phyloP scores from a whole-genome alignment of 2,329 filamentous ascomycete genomes.

The Rachicladosporium sp. region DNA sequence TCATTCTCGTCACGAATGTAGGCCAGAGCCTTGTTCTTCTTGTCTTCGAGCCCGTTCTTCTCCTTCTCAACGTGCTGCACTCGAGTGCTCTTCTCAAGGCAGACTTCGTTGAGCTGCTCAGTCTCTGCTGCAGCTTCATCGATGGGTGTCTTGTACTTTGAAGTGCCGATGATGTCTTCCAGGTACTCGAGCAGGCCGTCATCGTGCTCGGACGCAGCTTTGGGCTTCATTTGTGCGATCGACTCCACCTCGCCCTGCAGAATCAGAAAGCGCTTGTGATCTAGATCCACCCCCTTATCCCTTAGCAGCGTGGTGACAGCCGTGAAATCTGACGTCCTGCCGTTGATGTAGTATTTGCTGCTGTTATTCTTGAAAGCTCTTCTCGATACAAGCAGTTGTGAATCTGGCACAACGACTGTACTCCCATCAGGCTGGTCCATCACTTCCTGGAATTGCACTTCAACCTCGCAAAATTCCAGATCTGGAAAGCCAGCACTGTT shows the following conservation, averaged over 20 bases:
- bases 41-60: slow-evolving; percentile 82
- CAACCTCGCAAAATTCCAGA: slow-evolving; percentile 83
- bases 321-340: slow-evolving; percentile 80
- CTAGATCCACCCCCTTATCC: slow-evolving; percentile 82
- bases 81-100: slow-evolving; percentile 84
- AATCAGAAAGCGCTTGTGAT: slow-evolving; percentile 96
- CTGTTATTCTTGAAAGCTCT: slow-evolving; percentile 95
- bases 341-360: slow-evolving; percentile 96
- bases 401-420: slow-evolving; percentile 67
- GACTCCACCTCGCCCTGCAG: slow-evolving; percentile 96
- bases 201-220: slow-evolving; percentile 87
- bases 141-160: slow-evolving; percentile 94
- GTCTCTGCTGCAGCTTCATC: slow-evolving; percentile 86
- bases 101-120: slow-evolving; percentile 86
- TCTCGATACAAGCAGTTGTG: slow-evolving; percentile 75
- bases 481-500: slow-evolving; percentile 83
- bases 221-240: slow-evolving; percentile 98
- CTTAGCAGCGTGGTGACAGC: slow-evolving; percentile 76
- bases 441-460: slow-evolving; percentile 92
- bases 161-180: slow-evolving; percentile 97
- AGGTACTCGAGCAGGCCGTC: slow-evolving; percentile 93
- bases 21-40: slow-evolving; percentile 86
- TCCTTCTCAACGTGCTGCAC: slow-evolving; percentile 98
- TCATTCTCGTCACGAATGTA: slow-evolving; percentile 92
- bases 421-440: slow-evolving; percentile 71